Evolutionary conservation across 2,329 filamentous ascomycete genomes (phyloP).

Genomic region (Aspergillus persii): DNA sequence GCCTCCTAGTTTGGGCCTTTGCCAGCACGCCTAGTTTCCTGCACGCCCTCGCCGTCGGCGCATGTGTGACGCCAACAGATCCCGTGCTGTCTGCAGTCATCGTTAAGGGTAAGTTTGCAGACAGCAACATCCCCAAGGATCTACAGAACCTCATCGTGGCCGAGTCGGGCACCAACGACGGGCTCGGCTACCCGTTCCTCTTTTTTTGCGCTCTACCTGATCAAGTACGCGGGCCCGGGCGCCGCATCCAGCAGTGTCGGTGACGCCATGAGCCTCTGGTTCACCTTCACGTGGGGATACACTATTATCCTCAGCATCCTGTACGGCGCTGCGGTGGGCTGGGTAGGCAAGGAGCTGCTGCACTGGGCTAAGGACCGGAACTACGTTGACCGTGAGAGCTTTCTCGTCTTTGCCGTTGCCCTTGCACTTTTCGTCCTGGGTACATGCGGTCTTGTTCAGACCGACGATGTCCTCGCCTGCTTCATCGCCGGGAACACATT

Average conservation of each 20-base stretch:
- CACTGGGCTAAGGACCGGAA: neutral
- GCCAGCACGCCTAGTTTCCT: neutral
- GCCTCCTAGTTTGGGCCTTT: neutral
- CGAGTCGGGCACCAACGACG: neutral
- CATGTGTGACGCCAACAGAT: neutral
- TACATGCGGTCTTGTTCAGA: slow-evolving; percentile 23
- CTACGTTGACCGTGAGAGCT: neutral
- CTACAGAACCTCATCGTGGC: neutral
- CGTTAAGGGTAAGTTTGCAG: neutral
- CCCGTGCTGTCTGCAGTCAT: neutral
- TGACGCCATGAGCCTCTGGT: neutral
- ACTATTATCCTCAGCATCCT: neutral
- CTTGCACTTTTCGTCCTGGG: slow-evolving; percentile 12
- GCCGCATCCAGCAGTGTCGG: neutral
- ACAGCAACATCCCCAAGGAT: neutral
- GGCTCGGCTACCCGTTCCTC: neutral
- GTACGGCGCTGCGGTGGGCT: slow-evolving; percentile 1
- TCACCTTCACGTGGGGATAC: neutral
- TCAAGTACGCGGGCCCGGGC: neutral
- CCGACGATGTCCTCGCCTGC: slow-evolving; percentile 27
- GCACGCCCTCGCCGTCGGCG: neutral
- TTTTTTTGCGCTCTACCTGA: neutral
- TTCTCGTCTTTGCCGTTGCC: neutral
- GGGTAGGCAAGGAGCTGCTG: neutral
- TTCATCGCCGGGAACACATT: slow-evolving; percentile 26